Base-by-base conservation (phyloP, 257 asterid genomes). In the Dorcoceras hygrometricum region DNA sequence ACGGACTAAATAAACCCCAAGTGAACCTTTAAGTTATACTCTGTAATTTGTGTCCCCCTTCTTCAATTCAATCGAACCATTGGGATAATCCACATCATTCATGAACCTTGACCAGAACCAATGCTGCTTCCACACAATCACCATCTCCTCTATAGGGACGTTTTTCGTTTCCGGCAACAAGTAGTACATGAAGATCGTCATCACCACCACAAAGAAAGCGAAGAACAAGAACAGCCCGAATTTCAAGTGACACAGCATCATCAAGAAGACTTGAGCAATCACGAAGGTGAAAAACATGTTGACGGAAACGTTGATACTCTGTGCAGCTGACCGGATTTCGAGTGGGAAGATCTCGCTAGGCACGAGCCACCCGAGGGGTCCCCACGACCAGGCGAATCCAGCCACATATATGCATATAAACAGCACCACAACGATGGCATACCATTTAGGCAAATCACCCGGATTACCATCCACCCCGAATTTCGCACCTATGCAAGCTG, bases 311-410 rank as follows among this genome's bases (percentile, higher is more conserved):
- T 46, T 46, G 54, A 46, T 46, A 5, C 54, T 46, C 54, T 46
- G 54, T 5, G 54, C 54, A 18, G 54, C 54, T 18, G 54, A 46
- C 20, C 54, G 54, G 54, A 46, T 46, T 18, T 46, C 54, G 8
- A 46, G 22, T 4, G 89, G 82, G 72, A 80, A 83, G 27, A 83
- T 80, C 29, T 84, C 90, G 58, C 90, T 84, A 0, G 90, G 87
- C 4, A 84, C 86, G 1, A 84, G 51, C 87, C 90, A 82, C 0
- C 90, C 90, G 0, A 84, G 73, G 26, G 90, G 90, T 0, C 90
- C 90, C 78, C 78, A 74, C 23, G 78, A 74, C 78, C 73, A 68
- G 14, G 70, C 78, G 19, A 68, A 68, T 5, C 66, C 78, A n/a
- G 78, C 70, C 11, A 69, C 78, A 27, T 74, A 68, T n/a, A 57